These are phyloP conservation scores for Pyrus hybrid DNA, from an alignment of 331 rosid genomes.

Conservation along the genomic window DNA sequence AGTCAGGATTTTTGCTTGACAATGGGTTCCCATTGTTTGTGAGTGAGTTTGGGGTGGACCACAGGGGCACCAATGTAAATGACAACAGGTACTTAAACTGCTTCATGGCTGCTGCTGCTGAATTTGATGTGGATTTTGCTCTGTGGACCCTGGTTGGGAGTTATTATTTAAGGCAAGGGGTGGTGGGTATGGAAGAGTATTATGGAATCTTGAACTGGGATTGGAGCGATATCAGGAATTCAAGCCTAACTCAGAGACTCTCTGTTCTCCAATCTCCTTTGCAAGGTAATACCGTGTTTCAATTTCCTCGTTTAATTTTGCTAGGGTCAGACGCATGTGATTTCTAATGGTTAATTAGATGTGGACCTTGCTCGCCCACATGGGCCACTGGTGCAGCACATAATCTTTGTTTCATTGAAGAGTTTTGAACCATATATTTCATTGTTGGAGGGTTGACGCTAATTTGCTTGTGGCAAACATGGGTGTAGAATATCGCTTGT, in stretches of 20 bases:
- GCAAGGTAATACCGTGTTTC: constrained; percentile 38
- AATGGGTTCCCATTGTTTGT: constrained; percentile 68
- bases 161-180: constrained; percentile 66
- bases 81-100: constrained; percentile 76
- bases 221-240: constrained; percentile 50
- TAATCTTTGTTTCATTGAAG: background rate
- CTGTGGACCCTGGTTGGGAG: constrained; percentile 83
- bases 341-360: background rate
- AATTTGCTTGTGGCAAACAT: background rate
- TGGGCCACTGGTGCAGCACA: background rate
- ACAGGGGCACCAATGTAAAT: constrained; percentile 63
- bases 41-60: constrained; percentile 74
- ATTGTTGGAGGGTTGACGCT: background rate
- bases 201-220: constrained; percentile 58
- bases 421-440: background rate
- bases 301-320: background rate
- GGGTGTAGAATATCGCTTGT: background rate
- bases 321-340: background rate
- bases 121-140: constrained; percentile 75
- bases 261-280: constrained; percentile 64
- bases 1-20: constrained; percentile 49
- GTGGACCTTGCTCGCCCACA: background rate
- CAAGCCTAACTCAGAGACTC: constrained; percentile 40
- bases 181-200: constrained; percentile 63
- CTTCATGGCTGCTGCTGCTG: constrained; percentile 57